Base-by-base conservation (phyloP, 257 asterid species). In the Ocimum tenuiflorum region DNA sequence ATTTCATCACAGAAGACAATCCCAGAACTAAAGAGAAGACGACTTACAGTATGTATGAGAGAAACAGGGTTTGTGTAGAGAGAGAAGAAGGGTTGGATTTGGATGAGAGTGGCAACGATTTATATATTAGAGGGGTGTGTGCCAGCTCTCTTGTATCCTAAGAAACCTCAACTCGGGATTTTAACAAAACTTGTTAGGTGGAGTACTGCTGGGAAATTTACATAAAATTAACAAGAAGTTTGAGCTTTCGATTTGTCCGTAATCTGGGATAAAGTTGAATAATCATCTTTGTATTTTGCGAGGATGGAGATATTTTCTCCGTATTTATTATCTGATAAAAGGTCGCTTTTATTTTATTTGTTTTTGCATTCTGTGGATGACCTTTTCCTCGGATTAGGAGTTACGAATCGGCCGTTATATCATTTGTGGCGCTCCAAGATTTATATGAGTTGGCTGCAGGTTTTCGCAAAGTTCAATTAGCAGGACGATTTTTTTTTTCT, bases 31-130 rank as follows among this genome's bases (percentile, higher is more conserved):
- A 36, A 55, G 24, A 47, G 51, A 15, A 73, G 69, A 60, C 33
- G 77, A 70, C 74, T 76, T 55, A 76, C 81, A 53, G 60, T 14
- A 20, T 3, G 27, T 18, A 18, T 6, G 12, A 9, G 59, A 13
- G n/a, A n/a, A n/a, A n/a, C n/a, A n/a, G n/a, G n/a, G n/a, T n/a
- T n/a, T n/a, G n/a, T n/a, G n/a, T n/a, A n/a, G 18, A 15, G 7
- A 31, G 6, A 1, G 19, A 29, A 4, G 20, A 31, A 31, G n/a
- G 4, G 46, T 18, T 1, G 50, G 52, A 6, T 38, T 65, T 63
- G 0, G 10, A 6, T 7, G 42, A 55, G 47, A 29, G 46, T 31
- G 31, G 8, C 8, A 56, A 17, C 15, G 12, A 3, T 7, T 36
- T 62, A 53, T 60, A 73, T 60, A 38, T 13, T 2, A 38, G n/a